Conservation (phyloP, 306 rosid species). For the Citrullus mucosospermus region DNA sequence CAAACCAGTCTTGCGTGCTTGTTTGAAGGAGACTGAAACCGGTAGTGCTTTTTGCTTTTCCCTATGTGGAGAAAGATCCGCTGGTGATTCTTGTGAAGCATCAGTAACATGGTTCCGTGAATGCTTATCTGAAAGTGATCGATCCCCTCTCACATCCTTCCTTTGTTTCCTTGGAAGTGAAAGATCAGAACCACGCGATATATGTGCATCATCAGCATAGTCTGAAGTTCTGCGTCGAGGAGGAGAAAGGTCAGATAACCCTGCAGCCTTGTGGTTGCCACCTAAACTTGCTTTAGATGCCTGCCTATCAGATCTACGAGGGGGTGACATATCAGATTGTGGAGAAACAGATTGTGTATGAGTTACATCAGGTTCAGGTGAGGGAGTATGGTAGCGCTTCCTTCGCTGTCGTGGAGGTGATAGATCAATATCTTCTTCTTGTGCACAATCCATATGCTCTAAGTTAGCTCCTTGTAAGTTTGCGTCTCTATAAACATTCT, state of each 20-base stretch:
- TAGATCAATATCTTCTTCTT: slow-evolving; percentile 28
- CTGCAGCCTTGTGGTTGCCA: slow-evolving; percentile 12
- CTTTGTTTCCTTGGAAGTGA: slow-evolving; percentile 55
- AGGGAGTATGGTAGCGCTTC: slow-evolving; percentile 30
- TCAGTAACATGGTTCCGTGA: slow-evolving; percentile 4
- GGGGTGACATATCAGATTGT: slow-evolving; percentile 25
- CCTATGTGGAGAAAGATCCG: slow-evolving; percentile 64
- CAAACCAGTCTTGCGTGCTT: slow-evolving; percentile 47
- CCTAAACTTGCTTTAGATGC: slow-evolving; percentile 4
- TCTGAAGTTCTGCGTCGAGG: slow-evolving; percentile 27
- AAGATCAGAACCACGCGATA: slow-evolving; percentile 31
- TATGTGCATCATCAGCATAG: slow-evolving; percentile 23
- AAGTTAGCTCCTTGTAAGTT: slow-evolving; percentile 37
- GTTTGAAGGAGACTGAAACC: slow-evolving; percentile 22
- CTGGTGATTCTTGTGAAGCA: slow-evolving; percentile 21
- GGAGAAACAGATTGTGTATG: background rate
- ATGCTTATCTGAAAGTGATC: slow-evolving; percentile 11
- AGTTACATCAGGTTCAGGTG: slow-evolving; percentile 6
- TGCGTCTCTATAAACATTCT: slow-evolving; percentile 28
- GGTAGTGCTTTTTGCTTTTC: slow-evolving; percentile 30
- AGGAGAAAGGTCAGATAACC: slow-evolving; percentile 37
- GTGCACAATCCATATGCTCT: slow-evolving; percentile 11
- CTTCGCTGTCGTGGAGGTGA: slow-evolving; percentile 33
- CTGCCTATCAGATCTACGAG: slow-evolving; percentile 12
- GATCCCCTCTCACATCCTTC: slow-evolving; percentile 20